A percentile compares a stretch with the other conserved stretches of the same genome.
Conservation (phyloP, 1,284 basidiomycete genomes). For the Ceraceosorus guamensis region DNA sequence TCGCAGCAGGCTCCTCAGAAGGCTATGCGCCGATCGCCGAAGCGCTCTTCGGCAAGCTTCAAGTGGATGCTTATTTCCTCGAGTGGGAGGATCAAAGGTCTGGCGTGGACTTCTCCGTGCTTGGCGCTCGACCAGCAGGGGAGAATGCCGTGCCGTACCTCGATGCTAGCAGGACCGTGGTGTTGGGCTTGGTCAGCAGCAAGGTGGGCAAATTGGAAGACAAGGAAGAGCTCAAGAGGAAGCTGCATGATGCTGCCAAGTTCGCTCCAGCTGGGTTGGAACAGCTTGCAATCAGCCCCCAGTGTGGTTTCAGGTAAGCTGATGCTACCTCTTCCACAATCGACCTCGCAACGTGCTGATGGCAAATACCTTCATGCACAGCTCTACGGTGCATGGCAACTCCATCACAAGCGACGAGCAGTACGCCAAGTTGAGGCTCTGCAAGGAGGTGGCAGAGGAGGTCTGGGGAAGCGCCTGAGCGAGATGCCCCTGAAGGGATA, state of each 20-base stretch:
- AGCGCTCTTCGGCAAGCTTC: conserved; percentile 60
- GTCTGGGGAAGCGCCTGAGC: too few relatives aligned
- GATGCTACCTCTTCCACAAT: background rate
- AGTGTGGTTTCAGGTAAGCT: conserved; percentile 68
- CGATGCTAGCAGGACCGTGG: conserved; percentile 62
- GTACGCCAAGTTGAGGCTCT: conserved; percentile 56
- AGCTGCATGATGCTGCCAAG: conserved; percentile 62
- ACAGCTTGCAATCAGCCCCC: conserved; percentile 63
- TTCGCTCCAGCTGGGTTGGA: conserved; percentile 56
- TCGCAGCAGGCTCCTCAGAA: conserved; percentile 57
- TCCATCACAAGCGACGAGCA: conserved; percentile 54
- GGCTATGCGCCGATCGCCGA: conserved; percentile 66
- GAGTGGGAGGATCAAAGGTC: conserved; percentile 73
- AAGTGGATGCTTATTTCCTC: conserved; percentile 67
- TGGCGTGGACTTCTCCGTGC: conserved; percentile 54
- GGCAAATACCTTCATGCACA: conserved; percentile 52
- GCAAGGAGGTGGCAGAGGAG: conserved; percentile 52
- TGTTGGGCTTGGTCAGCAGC: conserved; percentile 67
- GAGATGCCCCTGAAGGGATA: too few relatives aligned
- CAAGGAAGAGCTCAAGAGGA: conserved; percentile 56
- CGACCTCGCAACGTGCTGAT: background rate
- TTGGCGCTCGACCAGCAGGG: too few relatives aligned
- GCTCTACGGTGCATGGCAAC: conserved; percentile 53
- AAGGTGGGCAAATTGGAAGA: conserved; percentile 65
- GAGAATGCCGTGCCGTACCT: too few relatives aligned